Base-by-base conservation (phyloP, 2,329 filamentous ascomycete genomes). In the Lachnellula suecica region DNA sequence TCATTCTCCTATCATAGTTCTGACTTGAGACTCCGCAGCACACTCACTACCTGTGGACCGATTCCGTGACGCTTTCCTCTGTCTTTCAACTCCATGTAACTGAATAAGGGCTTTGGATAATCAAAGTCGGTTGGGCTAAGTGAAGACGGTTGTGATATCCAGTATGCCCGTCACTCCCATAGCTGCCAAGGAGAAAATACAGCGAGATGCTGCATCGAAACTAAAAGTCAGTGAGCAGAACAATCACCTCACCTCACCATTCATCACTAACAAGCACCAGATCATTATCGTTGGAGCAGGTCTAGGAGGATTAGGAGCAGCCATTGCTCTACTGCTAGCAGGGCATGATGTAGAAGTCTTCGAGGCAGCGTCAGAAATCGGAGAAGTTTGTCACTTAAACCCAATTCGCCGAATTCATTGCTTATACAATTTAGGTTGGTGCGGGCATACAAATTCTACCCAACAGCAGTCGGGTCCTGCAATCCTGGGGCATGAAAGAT, bases 231-330 rank as follows among this genome's bases (percentile, higher is more conserved):
- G 38, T 41, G 38, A 48, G 37, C 13, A 24, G 11, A 46, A 29
- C n/a, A 17, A 17, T 34, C 15, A 1, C n/a, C 13, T 13, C 4
- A n/a, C 20, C 22, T 43, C 20, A 20, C 34, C 13, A 31, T 23
- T 10, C 15, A 34, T 45, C 20, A 8, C 41, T 44, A 37, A 49
- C 20, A 31, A 13, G 9, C 8, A 20, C 13, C 43, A 63, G 60
- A 52, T 81, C 23, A 70, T 81, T 20, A 68, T 83, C 23, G 73
- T 81, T 19, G 80, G 80, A n/a, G 80, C 78, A 9, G 80, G 80
- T 5, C 70, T 83, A 19, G 77, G 78, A 22, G 80, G 80, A 4
- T 69, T 83, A 8, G 70, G 73, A 15, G 71, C 74, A 17, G 63
- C 64, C 38, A 66, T 67, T 15, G 53, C 63, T 6, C 54, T 59